Evolutionary conservation across 129 eudicot species (phyloP).

Genomic region (Gnaphalium uliginosum): DNA sequence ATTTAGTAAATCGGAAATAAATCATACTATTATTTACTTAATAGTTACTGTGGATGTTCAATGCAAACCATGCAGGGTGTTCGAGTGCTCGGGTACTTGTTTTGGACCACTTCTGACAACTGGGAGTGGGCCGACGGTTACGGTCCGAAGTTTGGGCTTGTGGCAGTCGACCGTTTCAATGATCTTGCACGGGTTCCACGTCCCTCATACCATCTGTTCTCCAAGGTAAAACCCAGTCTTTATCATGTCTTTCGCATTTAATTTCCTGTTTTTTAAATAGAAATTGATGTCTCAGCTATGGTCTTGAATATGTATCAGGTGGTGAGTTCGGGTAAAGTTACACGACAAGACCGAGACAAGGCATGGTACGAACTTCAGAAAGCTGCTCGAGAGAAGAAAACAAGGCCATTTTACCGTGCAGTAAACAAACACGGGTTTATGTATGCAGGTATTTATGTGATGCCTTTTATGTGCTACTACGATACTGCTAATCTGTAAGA

Average conservation of each 20-base stretch:
- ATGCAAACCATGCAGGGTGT: conserved; percentile 63
- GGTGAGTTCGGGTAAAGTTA: conserved; percentile 70
- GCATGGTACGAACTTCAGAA: conserved; percentile 82
- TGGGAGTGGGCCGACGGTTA: conserved; percentile 99
- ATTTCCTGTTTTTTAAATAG: background rate
- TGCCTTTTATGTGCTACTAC: background rate
- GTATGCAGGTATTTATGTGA: conserved; percentile 73
- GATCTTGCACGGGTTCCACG: conserved; percentile 92
- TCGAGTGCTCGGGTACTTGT: conserved; percentile 79
- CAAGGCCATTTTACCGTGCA: conserved; percentile 90
- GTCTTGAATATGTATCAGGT: conserved; percentile 50
- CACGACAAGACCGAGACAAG: conserved; percentile 62
- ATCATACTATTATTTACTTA: background rate
- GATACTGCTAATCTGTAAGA: background rate
- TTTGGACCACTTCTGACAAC: conserved; percentile 98
- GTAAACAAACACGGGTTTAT: conserved; percentile 77
- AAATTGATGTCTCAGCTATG: conserved; percentile 14
- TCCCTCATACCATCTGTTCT: conserved; percentile 80
- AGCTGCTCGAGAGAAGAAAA: conserved; percentile 75
- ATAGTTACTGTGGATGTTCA: conserved; percentile 20
- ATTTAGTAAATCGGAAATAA: background rate
- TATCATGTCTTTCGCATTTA: conserved; percentile 14
- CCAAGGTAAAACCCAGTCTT: conserved; percentile 49
- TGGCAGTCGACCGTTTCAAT: conserved; percentile 90
- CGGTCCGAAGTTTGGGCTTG: conserved; percentile 98